Percentiles rank a stretch among this genome's conserved stretches.
Conservation (phyloP, 257 asterid species). For the Petunia secreta region DNA sequence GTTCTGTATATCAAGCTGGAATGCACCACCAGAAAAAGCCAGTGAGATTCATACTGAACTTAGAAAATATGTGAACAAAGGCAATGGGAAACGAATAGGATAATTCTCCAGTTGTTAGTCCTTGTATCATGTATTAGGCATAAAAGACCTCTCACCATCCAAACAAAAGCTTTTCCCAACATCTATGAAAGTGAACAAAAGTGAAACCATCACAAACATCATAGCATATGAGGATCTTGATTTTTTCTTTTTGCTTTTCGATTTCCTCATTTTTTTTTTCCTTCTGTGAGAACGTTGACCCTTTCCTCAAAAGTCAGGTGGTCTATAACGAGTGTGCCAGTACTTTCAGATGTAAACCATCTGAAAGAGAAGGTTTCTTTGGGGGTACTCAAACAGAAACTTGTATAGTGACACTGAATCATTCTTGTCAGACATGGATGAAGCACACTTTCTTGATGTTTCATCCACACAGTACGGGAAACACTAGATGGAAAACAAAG, state of each 20-base stretch:
- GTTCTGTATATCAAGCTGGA: constrained; percentile 92
- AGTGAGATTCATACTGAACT: constrained; percentile 23
- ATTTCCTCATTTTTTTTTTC: too few species aligned
- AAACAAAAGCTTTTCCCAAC: constrained; percentile 20
- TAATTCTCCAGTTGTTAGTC: constrained; percentile 6
- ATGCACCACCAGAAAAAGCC: constrained; percentile 32
- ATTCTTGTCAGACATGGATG: background rate
- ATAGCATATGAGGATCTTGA: constrained; percentile 14
- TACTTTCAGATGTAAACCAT: constrained; percentile 5
- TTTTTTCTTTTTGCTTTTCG: background rate
- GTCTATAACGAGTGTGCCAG: background rate
- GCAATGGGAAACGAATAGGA: background rate
- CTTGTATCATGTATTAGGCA: constrained; percentile 1
- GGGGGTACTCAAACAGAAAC: background rate
- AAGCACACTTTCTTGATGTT: constrained; percentile 7
- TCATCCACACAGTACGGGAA: background rate
- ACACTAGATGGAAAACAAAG: background rate
- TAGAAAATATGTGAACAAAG: constrained; percentile 16
- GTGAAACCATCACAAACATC: background rate
- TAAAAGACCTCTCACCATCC: background rate
- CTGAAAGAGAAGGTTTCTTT: constrained; percentile 10
- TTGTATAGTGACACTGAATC: background rate
- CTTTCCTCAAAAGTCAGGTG: constrained; percentile 5
- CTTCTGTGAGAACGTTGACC: background rate
- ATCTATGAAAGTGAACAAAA: background rate